phyloP scores from a whole-genome alignment of 345 rosid genomes.

The Gossypium bickii region DNA sequence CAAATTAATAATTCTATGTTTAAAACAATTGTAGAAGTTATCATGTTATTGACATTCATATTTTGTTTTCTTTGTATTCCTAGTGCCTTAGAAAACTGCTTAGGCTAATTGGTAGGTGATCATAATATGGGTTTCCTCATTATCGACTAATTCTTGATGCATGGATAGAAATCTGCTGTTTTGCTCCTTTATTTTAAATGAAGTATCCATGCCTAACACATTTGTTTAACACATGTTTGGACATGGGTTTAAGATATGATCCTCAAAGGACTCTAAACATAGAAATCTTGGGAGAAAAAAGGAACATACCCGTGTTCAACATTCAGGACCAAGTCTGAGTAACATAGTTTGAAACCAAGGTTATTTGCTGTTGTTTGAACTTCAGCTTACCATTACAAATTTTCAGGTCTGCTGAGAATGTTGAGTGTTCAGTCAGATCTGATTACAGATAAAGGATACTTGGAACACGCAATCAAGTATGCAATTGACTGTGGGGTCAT shows the following conservation, averaged over 20 bases:
- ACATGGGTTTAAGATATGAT: no score
- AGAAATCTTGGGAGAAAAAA: no score
- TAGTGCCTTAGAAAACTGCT: neutral
- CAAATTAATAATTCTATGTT: neutral
- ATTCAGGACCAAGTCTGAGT: no score
- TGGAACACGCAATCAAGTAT: conserved; percentile 55
- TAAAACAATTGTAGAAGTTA: neutral
- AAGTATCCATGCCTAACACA: no score
- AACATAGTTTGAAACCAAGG: neutral
- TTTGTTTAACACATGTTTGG: no score
- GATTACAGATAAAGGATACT: conserved; percentile 56
- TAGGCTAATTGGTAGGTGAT: neutral
- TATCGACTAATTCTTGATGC: neutral
- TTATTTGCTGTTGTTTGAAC: neutral
- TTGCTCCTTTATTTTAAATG: no score
- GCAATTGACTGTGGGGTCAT: conserved; percentile 80
- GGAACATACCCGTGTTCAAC: no score
- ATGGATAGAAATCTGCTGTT: neutral
- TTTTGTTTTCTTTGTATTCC: neutral
- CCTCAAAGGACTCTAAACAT: no score
- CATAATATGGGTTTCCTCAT: neutral
- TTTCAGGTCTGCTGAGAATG: conserved; percentile 80
- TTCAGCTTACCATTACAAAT: conserved; percentile 10
- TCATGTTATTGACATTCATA: neutral
- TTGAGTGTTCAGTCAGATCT: conserved; percentile 66